Evolutionary conservation across 805 yeast genomes (phyloP), one percentile per base, ranked within the genome.

Genomic region (Huiozyma sinensis): DNA sequence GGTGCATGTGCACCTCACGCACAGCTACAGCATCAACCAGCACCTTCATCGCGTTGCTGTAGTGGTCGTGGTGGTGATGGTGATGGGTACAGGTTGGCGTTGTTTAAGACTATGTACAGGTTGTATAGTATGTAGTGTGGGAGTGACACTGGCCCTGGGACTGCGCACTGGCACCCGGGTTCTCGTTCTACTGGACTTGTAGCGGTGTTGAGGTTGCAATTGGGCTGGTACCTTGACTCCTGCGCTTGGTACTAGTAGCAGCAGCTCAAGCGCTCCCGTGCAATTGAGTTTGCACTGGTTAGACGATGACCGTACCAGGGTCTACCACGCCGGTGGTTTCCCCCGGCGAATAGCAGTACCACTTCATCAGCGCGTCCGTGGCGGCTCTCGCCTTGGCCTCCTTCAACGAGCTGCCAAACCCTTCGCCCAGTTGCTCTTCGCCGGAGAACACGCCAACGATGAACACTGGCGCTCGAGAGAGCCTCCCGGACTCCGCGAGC

Each of bases 371-470:
- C 32, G 97, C 89, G 63, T 83, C 83, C 32, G 88, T 94, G 43
- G 88, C 85, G 33, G 96, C 92, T 64, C 95, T 78, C 36, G 87
- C 83, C 66, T 88, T 85, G 33, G 97, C 96, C 66, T 92, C 97
- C 51, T 75, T 77, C 55, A 92, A 69, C 29, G 95, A 83, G 6
- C 94, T 71, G 33, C 97, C 99, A 58, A 83, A 87, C 36, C 96
- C 96, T 65, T 92, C 97, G 42, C 97, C 96, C 44, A 92, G 70
- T 64, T 86, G 80, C 50, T 78, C 77, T 10, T 72, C 71, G 33
- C 96, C 97, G 46, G 83, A 72, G 63, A 88, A 92, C 1, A 86
- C 92, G 41, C 96, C 97, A 32, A 90, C 95, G 10, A 90, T 83
- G 54, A 77, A 92, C 34, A 88, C 81, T 27, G 98, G 95, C 39